phyloP scores from a whole-genome alignment of 2,329 filamentous ascomycete species.

The Colletotrichum tropicale region DNA sequence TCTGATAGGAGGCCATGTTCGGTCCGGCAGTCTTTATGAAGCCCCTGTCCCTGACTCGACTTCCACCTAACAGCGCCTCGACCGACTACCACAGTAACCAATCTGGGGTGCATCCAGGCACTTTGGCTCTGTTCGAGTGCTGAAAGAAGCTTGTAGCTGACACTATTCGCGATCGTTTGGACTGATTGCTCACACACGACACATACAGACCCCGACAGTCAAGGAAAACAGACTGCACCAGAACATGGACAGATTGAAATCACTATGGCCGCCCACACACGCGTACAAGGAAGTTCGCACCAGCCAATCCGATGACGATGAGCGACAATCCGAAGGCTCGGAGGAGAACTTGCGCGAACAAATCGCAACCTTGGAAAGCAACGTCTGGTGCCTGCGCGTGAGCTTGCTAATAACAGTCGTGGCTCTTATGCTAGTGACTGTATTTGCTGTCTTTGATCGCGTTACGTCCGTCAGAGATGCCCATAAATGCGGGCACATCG shows the following conservation, averaged over 20 bases:
- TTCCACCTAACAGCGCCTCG: not conserved
- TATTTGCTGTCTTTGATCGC: not conserved
- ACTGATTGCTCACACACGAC: not conserved
- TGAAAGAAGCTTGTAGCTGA: not conserved
- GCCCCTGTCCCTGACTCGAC: not conserved
- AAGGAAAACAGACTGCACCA: not conserved
- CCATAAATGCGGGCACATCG: not conserved
- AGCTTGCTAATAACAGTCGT: not conserved
- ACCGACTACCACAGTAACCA: not conserved
- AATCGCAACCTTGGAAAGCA: not conserved
- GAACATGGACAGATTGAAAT: not conserved
- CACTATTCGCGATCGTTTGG: not conserved
- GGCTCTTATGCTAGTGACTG: not conserved
- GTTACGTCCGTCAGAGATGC: not conserved
- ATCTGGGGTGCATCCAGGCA: not conserved
- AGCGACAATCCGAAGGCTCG: not conserved
- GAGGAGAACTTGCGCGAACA: not conserved
- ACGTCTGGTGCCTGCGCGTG: not conserved
- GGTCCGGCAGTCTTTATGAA: not conserved
- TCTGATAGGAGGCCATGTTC: not conserved
- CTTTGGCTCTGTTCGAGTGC: not conserved
- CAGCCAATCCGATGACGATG: constrained; percentile 5
- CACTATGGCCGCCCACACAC: not conserved
- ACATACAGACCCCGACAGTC: not conserved
- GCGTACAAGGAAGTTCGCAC: not conserved